Conservation (phyloP, 2,329 filamentous ascomycete species). For the Triangularia verruculosa region DNA sequence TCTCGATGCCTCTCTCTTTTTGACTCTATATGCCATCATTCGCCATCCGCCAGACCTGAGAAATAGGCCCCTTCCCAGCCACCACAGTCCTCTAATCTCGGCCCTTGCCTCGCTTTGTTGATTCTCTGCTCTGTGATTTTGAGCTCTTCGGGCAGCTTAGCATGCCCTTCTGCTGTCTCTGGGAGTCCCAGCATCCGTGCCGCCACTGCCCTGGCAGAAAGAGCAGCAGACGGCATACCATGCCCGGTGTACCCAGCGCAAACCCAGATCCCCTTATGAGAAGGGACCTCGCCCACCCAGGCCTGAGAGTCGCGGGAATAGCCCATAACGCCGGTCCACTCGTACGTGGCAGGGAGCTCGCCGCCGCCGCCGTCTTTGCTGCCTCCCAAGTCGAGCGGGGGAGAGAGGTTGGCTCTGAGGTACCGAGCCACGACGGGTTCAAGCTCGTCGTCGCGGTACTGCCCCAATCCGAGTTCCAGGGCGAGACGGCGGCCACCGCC, state of each 20-base stretch:
- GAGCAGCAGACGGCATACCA: slow-evolving; percentile 71
- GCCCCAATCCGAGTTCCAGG: slow-evolving; percentile 41
- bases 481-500: slow-evolving; percentile 66
- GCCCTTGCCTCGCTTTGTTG: not conserved
- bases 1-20: too few relatives aligned
- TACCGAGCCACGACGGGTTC: slow-evolving; percentile 49
- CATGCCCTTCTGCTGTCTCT: not conserved
- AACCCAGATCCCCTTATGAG: slow-evolving; percentile 56
- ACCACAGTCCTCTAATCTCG: not conserved
- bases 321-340: slow-evolving; percentile 82
- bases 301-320: slow-evolving; percentile 65
- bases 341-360: slow-evolving; percentile 51
- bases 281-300: slow-evolving; percentile 68
- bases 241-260: slow-evolving; percentile 69
- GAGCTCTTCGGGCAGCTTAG: not conserved
- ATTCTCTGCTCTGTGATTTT: slow-evolving; percentile 5
- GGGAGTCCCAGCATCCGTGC: slow-evolving; percentile 46
- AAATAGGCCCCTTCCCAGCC: not conserved
- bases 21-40: too few relatives aligned
- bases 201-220: slow-evolving; percentile 63
- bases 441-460: slow-evolving; percentile 36
- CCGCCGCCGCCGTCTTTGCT: slow-evolving; percentile 39
- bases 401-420: slow-evolving; percentile 46
- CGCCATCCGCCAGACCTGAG: not conserved
- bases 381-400: slow-evolving; percentile 41